A percentile compares a stretch with the other conserved stretches of the same genome.
These are phyloP conservation scores for Volvariella surrecta DNA, from an alignment of 1,284 basidiomycete genomes.

Conservation along the genomic window DNA sequence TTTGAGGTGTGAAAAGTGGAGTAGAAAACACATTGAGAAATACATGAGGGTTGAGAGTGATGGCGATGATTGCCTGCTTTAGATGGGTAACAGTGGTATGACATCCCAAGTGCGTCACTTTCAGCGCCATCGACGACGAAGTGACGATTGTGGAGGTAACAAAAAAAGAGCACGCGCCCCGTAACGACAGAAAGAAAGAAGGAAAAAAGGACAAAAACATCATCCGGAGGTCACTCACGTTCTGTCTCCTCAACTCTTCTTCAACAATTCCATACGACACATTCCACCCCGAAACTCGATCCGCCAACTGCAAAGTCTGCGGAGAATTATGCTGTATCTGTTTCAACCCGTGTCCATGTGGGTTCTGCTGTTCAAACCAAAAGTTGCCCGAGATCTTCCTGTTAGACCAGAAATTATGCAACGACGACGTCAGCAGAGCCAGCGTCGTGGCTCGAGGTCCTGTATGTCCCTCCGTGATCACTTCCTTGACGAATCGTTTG, in stretches of 20 bases:
- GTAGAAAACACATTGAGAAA: too few relatives aligned
- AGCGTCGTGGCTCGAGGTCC: constrained; percentile 89
- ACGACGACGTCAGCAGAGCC: constrained; percentile 73
- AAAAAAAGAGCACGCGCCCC: too few relatives aligned
- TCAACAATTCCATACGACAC: constrained; percentile 85
- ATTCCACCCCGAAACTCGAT: constrained; percentile 89
- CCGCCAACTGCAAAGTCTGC: constrained; percentile 80
- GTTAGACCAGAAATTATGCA: constrained; percentile 75
- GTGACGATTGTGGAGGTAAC: too few relatives aligned
- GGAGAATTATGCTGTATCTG: constrained; percentile 65
- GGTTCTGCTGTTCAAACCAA: constrained; percentile 64
- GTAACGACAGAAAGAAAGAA: constrained; percentile 56
- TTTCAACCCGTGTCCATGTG: constrained; percentile 42
- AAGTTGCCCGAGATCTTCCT: constrained; percentile 64
- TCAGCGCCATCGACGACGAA: too few relatives aligned
- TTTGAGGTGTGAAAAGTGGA: too few relatives aligned
- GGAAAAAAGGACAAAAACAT: constrained; percentile 7
- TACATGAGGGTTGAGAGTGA: too few relatives aligned
- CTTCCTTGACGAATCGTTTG: constrained; percentile 89
- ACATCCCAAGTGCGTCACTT: too few relatives aligned
- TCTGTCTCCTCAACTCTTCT: constrained; percentile 92
- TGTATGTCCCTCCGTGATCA: constrained; percentile 87
- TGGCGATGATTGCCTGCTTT: too few relatives aligned
- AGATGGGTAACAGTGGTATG: too few relatives aligned
- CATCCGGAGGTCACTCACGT: constrained; percentile 55